These are phyloP conservation scores for Aureobasidium sp. DNA, from an alignment of 2,329 filamentous ascomycete species.

Conservation along the genomic window DNA sequence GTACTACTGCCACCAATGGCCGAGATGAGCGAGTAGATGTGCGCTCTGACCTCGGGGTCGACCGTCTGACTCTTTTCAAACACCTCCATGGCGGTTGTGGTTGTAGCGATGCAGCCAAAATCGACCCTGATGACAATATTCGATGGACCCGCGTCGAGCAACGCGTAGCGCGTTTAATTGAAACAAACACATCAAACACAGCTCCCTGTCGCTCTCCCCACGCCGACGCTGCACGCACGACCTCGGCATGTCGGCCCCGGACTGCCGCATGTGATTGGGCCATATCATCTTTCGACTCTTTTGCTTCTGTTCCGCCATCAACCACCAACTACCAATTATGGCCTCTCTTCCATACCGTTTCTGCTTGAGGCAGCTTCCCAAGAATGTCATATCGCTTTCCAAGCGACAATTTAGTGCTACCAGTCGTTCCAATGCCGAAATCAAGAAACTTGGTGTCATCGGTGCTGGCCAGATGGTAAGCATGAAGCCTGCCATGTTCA, in stretches of 20 bases:
- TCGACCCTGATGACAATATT: not conserved
- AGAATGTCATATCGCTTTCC: no score
- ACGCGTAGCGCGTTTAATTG: conserved; percentile 11
- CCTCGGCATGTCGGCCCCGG: conserved; percentile 5
- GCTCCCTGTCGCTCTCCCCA: not conserved
- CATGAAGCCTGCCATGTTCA: not conserved
- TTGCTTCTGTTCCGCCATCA: not conserved
- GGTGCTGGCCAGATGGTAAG: conserved; percentile 91
- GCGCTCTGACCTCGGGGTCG: conserved; percentile 85
- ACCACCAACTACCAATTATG: not conserved
- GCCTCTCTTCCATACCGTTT: not conserved
- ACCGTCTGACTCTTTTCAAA: conserved; percentile 43
- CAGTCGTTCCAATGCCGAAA: conserved; percentile 37
- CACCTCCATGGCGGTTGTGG: conserved; percentile 21
- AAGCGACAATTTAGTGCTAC: conserved; percentile 58
- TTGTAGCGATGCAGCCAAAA: not conserved
- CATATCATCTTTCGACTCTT: not conserved
- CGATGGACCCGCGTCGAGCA: not conserved
- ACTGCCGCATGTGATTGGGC: not conserved
- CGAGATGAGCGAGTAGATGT: conserved; percentile 88
- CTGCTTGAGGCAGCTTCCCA: not conserved
- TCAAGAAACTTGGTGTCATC: conserved; percentile 84
- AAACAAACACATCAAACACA: conserved; percentile 4
- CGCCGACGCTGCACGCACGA: not conserved
- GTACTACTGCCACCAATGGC: conserved; percentile 81